Percentiles rank a stretch among this genome's conserved stretches.
Evolutionary conservation across 2,329 filamentous ascomycete species (phyloP).

Genomic region (Dactylonectria macrodidyma): DNA sequence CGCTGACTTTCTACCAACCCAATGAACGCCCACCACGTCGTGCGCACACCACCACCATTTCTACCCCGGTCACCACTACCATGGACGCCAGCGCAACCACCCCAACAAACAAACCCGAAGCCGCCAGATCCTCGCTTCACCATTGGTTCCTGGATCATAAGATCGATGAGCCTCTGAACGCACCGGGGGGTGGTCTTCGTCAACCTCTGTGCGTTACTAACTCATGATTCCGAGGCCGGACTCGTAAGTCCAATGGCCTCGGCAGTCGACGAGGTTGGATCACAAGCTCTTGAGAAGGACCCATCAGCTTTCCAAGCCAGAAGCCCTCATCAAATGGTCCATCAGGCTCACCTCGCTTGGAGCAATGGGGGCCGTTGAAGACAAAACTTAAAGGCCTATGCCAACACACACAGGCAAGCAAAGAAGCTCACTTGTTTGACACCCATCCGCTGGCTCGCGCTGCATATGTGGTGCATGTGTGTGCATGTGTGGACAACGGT

Average conservation of each 20-base stretch:
- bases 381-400: conserved; percentile 15
- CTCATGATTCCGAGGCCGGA: conserved; percentile 17
- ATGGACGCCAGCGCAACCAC: conserved; percentile 39
- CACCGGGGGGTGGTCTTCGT: conserved; percentile 14
- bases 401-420: conserved; percentile 28
- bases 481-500: conserved; percentile 40
- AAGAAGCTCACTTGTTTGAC: conserved; percentile 29
- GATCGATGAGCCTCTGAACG: conserved; percentile 30
- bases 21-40: conserved; percentile 56
- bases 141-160: conserved; percentile 32
- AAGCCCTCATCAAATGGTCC: conserved; percentile 10
- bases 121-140: conserved; percentile 22
- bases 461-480: conserved; percentile 31
- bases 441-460: conserved; percentile 40
- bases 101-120: conserved; percentile 34
- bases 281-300: conserved; percentile 7
- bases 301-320: not conserved
- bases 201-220: conserved; percentile 18
- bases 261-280: conserved; percentile 12
- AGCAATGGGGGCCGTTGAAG: conserved; percentile 7
- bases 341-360: conserved; percentile 3
- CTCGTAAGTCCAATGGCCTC: conserved; percentile 18
- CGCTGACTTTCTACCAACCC: conserved; percentile 44
- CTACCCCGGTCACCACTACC: conserved; percentile 37
- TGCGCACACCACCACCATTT: conserved; percentile 49